These are phyloP conservation scores for Penicillium chermesinum DNA, from an alignment of 495 filamentous ascomycete species.

Conservation along the genomic window DNA sequence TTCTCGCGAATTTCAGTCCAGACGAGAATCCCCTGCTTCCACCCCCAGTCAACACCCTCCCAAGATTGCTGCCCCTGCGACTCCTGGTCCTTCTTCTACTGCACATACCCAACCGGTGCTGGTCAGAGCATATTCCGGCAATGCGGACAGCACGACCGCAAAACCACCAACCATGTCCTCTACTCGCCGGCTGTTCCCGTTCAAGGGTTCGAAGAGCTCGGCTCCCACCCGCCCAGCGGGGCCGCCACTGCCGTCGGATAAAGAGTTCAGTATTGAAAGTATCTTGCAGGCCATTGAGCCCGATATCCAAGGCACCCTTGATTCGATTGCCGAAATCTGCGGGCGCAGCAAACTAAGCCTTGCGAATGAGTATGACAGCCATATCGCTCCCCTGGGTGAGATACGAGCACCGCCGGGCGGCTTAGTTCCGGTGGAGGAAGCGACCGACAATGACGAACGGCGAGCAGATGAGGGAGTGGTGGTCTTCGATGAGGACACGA, in stretches of 20 bases:
- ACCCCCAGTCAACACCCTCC: not conserved
- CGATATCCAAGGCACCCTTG: conserved; percentile 51
- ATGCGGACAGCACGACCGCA: conserved; percentile 20
- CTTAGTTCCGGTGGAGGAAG: conserved; percentile 40
- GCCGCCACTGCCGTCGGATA: conserved; percentile 41
- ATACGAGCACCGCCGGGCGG: conserved; percentile 39
- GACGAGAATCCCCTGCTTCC: not conserved
- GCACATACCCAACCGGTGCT: conserved; percentile 39
- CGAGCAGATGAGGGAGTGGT: conserved; percentile 28
- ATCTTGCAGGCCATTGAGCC: conserved; percentile 57
- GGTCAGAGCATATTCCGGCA: conserved; percentile 40
- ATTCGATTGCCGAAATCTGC: conserved; percentile 61
- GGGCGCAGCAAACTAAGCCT: conserved; percentile 57
- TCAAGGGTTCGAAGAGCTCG: conserved; percentile 14
- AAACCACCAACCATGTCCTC: conserved; percentile 27
- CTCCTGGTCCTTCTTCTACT: conserved; percentile 19
- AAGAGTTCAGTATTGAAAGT: conserved; percentile 55
- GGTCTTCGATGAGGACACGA: conserved; percentile 36
- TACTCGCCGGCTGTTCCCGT: conserved; percentile 31
- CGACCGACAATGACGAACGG: conserved; percentile 30
- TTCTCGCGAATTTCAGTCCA: conserved; percentile 20
- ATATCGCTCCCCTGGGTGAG: conserved; percentile 57
- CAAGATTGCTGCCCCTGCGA: conserved; percentile 9
- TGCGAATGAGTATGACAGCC: conserved; percentile 59
- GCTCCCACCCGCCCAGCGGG: conserved; percentile 12